Percentiles rank a stretch among this genome's conserved stretches.
These are phyloP conservation scores for Cutaneotrichosporon sp. DNA, from an alignment of 1,284 basidiomycete genomes.

Conservation along the genomic window DNA sequence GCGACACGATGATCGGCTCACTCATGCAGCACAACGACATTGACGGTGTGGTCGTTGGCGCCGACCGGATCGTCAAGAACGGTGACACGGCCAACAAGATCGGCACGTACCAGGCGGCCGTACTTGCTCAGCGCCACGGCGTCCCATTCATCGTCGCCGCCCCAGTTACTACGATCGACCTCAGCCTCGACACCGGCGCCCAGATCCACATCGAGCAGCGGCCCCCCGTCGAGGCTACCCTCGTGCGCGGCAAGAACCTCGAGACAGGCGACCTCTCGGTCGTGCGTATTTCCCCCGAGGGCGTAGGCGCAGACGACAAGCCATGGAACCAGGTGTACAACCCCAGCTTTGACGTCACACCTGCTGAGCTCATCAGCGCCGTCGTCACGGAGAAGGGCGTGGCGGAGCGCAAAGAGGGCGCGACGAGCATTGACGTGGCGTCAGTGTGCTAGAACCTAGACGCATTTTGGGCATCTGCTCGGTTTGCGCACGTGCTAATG, in stretches of 20 bases:
- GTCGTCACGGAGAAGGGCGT: constrained; percentile 87
- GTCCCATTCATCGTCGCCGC: constrained; percentile 88
- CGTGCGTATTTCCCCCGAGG: constrained; percentile 47
- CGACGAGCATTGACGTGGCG: constrained; percentile 41
- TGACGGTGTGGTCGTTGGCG: constrained; percentile 80
- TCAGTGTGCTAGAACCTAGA: constrained; percentile 26
- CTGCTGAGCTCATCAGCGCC: constrained; percentile 60
- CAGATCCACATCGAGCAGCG: constrained; percentile 90
- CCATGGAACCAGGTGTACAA: constrained; percentile 63
- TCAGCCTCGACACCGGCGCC: constrained; percentile 65
- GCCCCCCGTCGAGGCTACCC: constrained; percentile 74
- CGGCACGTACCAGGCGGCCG: constrained; percentile 85
- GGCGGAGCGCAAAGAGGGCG: constrained; percentile 53
- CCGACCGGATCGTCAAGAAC: constrained; percentile 78
- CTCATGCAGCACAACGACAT: constrained; percentile 79
- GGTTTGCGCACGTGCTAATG: neutral
- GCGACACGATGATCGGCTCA: constrained; percentile 87
- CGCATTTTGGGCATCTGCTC: neutral
- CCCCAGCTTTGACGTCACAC: constrained; percentile 89
- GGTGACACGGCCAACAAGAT: constrained; percentile 95
- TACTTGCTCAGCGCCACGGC: constrained; percentile 72
- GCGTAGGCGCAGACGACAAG: constrained; percentile 40
- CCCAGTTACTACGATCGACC: constrained; percentile 80
- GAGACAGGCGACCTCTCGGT: constrained; percentile 42
- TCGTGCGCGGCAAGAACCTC: constrained; percentile 62